These are phyloP conservation scores for Cadophora sp. DNA, from an alignment of 2,329 filamentous ascomycete species.

Conservation along the genomic window DNA sequence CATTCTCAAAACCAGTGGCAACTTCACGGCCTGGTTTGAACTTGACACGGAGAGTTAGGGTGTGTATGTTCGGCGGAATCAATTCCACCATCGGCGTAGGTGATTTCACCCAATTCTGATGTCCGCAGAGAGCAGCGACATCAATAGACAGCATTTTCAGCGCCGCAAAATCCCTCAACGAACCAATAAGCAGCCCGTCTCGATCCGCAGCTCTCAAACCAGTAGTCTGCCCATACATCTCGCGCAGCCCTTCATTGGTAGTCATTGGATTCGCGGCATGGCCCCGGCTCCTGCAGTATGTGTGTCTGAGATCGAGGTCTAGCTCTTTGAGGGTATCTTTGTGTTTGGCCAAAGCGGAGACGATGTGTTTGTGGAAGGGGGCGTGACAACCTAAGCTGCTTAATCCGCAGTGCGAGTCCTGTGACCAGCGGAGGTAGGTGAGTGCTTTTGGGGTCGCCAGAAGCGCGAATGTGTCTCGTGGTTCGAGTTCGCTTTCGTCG, in stretches of 20 bases:
- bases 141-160: conserved; percentile 26
- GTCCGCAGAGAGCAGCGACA: conserved; percentile 24
- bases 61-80: conserved; percentile 18
- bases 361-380: conserved; percentile 19
- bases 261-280: conserved; percentile 16
- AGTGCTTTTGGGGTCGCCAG: conserved; percentile 23
- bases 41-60: conserved; percentile 15
- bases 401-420: conserved; percentile 5
- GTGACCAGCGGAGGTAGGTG: conserved; percentile 21
- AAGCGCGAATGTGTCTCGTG: conserved; percentile 6
- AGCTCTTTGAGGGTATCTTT: conserved; percentile 19
- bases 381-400: conserved; percentile 4
- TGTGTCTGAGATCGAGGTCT: conserved; percentile 24
- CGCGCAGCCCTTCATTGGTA: conserved; percentile 8
- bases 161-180: conserved; percentile 18
- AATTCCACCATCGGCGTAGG: conserved; percentile 17
- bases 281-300: neutral
- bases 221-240: neutral
- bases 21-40: neutral
- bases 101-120: conserved; percentile 22
- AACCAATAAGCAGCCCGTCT: conserved; percentile 25
- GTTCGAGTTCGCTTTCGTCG: conserved; percentile 24
- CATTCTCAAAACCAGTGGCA: conserved; percentile 10
- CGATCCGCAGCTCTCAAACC: neutral
- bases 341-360: conserved; percentile 16